Percentiles rank a stretch among this genome's conserved stretches.
phyloP scores from a whole-genome alignment of 1,284 basidiomycete species.

The Fomitopsis schrenkii region DNA sequence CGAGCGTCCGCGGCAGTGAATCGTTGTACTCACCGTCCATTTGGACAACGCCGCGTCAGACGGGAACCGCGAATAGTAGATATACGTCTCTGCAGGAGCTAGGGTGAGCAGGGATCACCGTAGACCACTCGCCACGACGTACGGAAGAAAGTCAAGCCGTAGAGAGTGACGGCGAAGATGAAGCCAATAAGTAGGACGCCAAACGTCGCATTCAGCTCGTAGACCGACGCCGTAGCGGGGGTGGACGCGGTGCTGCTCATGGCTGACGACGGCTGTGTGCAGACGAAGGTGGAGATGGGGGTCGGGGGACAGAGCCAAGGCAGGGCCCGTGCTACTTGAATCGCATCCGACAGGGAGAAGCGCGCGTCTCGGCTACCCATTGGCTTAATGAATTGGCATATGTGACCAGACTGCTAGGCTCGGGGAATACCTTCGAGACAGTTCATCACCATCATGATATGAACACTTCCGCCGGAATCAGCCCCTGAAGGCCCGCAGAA shows the following conservation, averaged over 20 bases:
- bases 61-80: slow-evolving; percentile 36
- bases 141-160: slow-evolving; percentile 43
- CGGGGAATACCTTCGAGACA: background rate
- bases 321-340: background rate
- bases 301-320: background rate
- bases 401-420: no score
- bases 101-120: no score
- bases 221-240: slow-evolving; percentile 1
- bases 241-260: background rate
- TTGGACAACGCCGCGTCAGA: slow-evolving; percentile 25
- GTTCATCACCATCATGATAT: background rate
- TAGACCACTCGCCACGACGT: slow-evolving; percentile 10
- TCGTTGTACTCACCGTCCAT: slow-evolving; percentile 22
- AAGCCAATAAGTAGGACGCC: slow-evolving; percentile 35
- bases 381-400: background rate
- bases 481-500: background rate
- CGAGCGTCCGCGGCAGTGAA: background rate
- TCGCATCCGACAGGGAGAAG: background rate
- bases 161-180: slow-evolving; percentile 32
- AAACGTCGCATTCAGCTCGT: slow-evolving; percentile 28
- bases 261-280: background rate
- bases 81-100: slow-evolving; percentile 31
- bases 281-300: background rate
- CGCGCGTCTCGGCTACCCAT: background rate
- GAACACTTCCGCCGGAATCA: background rate